Evolutionary conservation across 495 filamentous ascomycete genomes (phyloP), one percentile per base, ranked within the genome.

Genomic region (Aspergillus funiculosus): DNA sequence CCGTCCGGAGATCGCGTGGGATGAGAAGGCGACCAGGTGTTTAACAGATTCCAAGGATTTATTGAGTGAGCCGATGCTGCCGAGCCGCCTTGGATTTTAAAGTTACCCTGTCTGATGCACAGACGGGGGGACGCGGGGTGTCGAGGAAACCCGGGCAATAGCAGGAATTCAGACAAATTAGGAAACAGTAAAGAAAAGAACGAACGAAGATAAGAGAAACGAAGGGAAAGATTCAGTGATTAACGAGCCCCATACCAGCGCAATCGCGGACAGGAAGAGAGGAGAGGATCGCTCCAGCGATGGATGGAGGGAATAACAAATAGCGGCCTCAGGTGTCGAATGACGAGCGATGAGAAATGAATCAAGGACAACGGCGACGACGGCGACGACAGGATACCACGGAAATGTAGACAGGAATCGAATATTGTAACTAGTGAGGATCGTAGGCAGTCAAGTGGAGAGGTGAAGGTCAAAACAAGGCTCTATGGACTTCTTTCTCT

Each of bases 21-120:
- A 29, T 55, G 40, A 34, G n/a, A 27, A 6, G 43, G 46, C 17
- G 34, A 20, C 4, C 7, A 38, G 31, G 39, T 46, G 18, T 15
- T 26, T 39, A 50, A 50, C 31, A 27, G 22, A 46, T 11, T 38
- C 47, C 26, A 50, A 46, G 51, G 41, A 46, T 26, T 45, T 52
- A 46, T 52, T 31, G 48, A 42, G 48, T 44, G 49, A 51, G 51
- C 59, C 56, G 60, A 65, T 59, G 54, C 54, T 64, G 54, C 58
- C 61, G 62, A 60, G 47, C 51, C 52, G 46, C 50, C 47, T 46
- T 56, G 46, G 48, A 39, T 43, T 58, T 61, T 49, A 43, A 41
- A 53, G 56, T 62, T 63, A 45, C 51, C 48, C 63, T 67, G 60
- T 59, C 49, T 47, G 63, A 51, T 58, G 65, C 58, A 67, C 62